Percentiles rank a stretch among this genome's conserved stretches.
Evolutionary conservation across 2,329 filamentous ascomycete species (phyloP).

Genomic region (Elsinoe australis): DNA sequence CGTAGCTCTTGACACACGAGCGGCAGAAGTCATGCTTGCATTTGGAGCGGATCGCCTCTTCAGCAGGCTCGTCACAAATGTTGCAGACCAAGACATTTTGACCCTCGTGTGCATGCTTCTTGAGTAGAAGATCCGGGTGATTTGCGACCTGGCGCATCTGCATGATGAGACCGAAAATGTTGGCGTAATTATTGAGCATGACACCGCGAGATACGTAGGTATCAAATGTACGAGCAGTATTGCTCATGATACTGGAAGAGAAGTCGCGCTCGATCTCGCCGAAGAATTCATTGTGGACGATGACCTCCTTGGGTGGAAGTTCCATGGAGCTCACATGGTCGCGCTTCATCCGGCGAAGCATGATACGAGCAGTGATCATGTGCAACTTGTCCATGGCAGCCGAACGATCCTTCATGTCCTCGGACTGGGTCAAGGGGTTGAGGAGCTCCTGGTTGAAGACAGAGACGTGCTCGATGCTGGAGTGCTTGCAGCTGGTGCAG

Average conservation of each 20-base stretch:
- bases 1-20: slow-evolving; percentile 69
- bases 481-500: slow-evolving; percentile 63
- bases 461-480: slow-evolving; percentile 61
- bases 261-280: slow-evolving; percentile 95
- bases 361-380: slow-evolving; percentile 83
- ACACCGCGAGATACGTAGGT: slow-evolving; percentile 93
- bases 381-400: slow-evolving; percentile 74
- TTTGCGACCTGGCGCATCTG: slow-evolving; percentile 98
- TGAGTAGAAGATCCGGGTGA: slow-evolving; percentile 87
- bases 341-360: slow-evolving; percentile 89
- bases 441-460: slow-evolving; percentile 93
- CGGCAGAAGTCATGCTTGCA: slow-evolving; percentile 93
- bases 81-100: slow-evolving; percentile 88
- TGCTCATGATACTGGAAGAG: slow-evolving; percentile 90
- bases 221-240: slow-evolving; percentile 79
- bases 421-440: slow-evolving; percentile 57
- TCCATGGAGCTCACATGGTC: slow-evolving; percentile 95
- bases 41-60: slow-evolving; percentile 84
- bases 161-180: slow-evolving; percentile 98
- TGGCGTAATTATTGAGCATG: slow-evolving; percentile 92
- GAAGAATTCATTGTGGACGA: slow-evolving; percentile 91
- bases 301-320: slow-evolving; percentile 86
- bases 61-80: slow-evolving; percentile 92
- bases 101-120: slow-evolving; percentile 75
- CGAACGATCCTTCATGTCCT: slow-evolving; percentile 49